Base-by-base conservation (phyloP, 1,284 basidiomycete genomes). In the Microbotryum saponariae region DNA sequence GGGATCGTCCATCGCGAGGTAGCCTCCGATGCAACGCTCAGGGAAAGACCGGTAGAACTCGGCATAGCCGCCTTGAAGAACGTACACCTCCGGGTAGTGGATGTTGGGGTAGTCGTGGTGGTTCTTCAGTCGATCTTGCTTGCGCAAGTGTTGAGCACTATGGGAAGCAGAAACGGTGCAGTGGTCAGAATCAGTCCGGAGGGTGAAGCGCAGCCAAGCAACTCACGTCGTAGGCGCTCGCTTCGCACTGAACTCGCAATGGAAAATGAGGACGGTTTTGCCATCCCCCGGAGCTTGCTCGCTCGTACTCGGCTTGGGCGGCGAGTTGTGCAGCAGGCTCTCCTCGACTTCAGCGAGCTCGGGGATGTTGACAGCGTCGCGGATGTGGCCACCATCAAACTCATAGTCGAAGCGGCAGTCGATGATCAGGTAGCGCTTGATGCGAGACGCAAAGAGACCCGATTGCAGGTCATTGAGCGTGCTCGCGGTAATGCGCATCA, bases 351-450 rank as follows among this genome's bases (percentile, higher is more conserved):
- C 84, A 45, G 82, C 77, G 14, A 86, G 85, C n/a, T 85, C 89
- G 74, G 89, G 89, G 72, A 98, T 84, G 75, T 97, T 97, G 75
- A 93, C 80, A 3, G 96, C 93, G 20, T 91, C 89, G 5, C 83
- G 83, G 64, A 98, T 85, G 77, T 98, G 94, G 0, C 94, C 96
- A 14, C 94, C 94, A 54, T 83, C 81, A 75, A 87, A 97, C 78
- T 99, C 96, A 74, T 97, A 99, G 68, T 91, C 90, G 76, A 98
- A 99, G 31, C 94, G 88, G 76, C 96, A 98, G 78, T 99, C 94
- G 72, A 99, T 86, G 59, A 99, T 78, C 65, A 87, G 82, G 74
- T 81, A 93, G 52, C 83, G 80, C 48, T 81, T 79, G 65, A 93
- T 84, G 67, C 82, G 77, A 31, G 80, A 73, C 58, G 83, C 76